phyloP scores from a whole-genome alignment of 495 filamentous ascomycete genomes.

The Haplographium delicatum region DNA sequence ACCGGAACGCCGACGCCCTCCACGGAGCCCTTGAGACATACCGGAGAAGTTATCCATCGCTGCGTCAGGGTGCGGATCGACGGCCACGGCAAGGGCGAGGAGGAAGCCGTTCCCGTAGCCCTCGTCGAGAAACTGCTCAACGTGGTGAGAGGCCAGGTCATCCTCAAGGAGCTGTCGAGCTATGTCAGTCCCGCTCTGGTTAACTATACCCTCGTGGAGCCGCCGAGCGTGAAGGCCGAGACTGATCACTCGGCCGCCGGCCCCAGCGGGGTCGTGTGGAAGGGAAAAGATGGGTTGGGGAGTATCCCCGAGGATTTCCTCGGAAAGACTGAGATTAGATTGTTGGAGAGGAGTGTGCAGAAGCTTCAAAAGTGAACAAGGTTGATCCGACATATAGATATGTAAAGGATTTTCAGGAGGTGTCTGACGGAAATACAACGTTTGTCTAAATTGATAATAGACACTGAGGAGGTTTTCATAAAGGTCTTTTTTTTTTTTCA shows the following conservation, averaged over 20 bases:
- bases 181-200: constrained; percentile 1
- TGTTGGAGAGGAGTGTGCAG: constrained; percentile 15
- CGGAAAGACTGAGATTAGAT: constrained; percentile 16
- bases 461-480: no score
- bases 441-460: no score
- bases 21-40: constrained; percentile 1
- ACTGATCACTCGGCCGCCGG: constrained; percentile 4
- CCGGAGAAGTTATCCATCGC: constrained; percentile 56
- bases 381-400: no score
- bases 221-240: constrained; percentile 3
- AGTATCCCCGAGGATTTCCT: constrained; percentile 14
- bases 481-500: no score
- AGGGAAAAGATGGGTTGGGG: constrained; percentile 13
- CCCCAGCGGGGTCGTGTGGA: constrained; percentile 11
- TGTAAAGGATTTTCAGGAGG: no score
- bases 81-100: constrained; percentile 45
- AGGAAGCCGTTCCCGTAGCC: constrained; percentile 33
- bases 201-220: constrained; percentile 10
- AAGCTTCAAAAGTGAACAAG: no score
- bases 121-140: constrained; percentile 1
- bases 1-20: constrained; percentile 3
- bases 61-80: constrained; percentile 52
- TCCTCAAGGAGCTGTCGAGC: not conserved
- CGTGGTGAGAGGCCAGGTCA: not conserved
- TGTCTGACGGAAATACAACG: no score